Conservation (phyloP, 805 yeast species). For the Komagataella mondaviorum region DNA sequence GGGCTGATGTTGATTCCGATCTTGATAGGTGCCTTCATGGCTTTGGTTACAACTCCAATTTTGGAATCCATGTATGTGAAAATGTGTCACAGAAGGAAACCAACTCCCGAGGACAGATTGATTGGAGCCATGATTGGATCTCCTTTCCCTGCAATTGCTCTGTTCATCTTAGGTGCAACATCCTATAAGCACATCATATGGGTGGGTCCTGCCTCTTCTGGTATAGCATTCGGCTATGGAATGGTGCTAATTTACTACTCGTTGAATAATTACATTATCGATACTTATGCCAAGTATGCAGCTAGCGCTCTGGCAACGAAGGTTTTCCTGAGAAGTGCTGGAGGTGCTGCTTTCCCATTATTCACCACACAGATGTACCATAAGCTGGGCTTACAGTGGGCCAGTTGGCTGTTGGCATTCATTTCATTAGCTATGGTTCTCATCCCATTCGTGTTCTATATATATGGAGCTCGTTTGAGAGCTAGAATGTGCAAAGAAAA, state of each 20-base stretch:
- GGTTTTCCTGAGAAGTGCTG: conserved; percentile 68
- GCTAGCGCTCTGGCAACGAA: conserved; percentile 75
- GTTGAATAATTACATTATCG: conserved; percentile 73
- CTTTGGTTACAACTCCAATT: conserved; percentile 61
- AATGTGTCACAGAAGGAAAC: conserved; percentile 37
- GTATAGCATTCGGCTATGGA: conserved; percentile 46
- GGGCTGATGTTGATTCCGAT: conserved; percentile 89
- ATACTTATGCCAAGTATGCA: conserved; percentile 73
- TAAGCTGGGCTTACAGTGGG: conserved; percentile 67
- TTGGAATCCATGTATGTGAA: conserved; percentile 50
- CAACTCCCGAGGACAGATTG: conserved; percentile 71
- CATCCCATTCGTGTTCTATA: conserved; percentile 61
- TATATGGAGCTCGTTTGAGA: conserved; percentile 52
- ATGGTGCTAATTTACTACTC: conserved; percentile 49
- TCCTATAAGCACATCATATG: conserved; percentile 52
- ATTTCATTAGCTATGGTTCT: conserved; percentile 64
- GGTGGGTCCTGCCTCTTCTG: conserved; percentile 52
- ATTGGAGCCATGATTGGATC: conserved; percentile 75
- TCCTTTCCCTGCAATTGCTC: conserved; percentile 70
- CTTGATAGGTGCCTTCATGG: conserved; percentile 71
- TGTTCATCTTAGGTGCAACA: conserved; percentile 74
- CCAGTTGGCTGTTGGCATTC: conserved; percentile 65
- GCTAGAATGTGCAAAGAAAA: conserved; percentile 55
- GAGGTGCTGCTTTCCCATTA: conserved; percentile 80
- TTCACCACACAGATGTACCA: conserved; percentile 75